A percentile compares a stretch with the other conserved stretches of the same genome.
These are phyloP conservation scores for Fusarium torreyae DNA, from an alignment of 2,329 filamentous ascomycete genomes.

Conservation along the genomic window DNA sequence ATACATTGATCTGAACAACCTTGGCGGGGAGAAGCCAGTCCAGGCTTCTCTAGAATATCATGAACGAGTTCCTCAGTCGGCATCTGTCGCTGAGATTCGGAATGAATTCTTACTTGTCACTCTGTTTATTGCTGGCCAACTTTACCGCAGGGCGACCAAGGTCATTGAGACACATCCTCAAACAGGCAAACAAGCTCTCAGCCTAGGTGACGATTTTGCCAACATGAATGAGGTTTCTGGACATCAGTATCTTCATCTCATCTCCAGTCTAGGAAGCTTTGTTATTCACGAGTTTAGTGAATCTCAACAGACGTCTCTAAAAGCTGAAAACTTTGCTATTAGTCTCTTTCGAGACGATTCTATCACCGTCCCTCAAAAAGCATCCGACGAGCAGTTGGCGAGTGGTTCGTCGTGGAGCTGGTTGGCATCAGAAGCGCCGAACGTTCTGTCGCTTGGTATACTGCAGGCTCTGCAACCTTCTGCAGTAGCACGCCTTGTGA, in stretches of 20 bases:
- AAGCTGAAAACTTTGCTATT: conserved; percentile 54
- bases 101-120: conserved; percentile 59
- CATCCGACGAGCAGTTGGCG: conserved; percentile 28
- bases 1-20: conserved; percentile 50
- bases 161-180: conserved; percentile 41
- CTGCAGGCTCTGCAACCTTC: conserved; percentile 56
- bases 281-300: conserved; percentile 57
- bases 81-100: conserved; percentile 50
- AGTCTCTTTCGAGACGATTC: conserved; percentile 57
- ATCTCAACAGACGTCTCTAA: conserved; percentile 54
- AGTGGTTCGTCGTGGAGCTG: conserved; percentile 52
- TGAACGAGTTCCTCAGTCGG: conserved; percentile 13
- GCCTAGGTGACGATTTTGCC: conserved; percentile 54
- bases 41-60: conserved; percentile 9
- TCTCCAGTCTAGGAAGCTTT: conserved; percentile 57
- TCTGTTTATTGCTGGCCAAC: conserved; percentile 56
- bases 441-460: conserved; percentile 58
- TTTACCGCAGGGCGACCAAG: conserved; percentile 61
- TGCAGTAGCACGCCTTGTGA: conserved; percentile 55
- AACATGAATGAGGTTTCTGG: conserved; percentile 49
- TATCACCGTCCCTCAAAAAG: conserved; percentile 36
- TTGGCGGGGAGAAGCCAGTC: conserved; percentile 28
- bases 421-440: conserved; percentile 52
- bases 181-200: conserved; percentile 45
- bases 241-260: conserved; percentile 55